phyloP scores from a whole-genome alignment of 2,329 filamentous ascomycete genomes.

The Didymella lethalis region DNA sequence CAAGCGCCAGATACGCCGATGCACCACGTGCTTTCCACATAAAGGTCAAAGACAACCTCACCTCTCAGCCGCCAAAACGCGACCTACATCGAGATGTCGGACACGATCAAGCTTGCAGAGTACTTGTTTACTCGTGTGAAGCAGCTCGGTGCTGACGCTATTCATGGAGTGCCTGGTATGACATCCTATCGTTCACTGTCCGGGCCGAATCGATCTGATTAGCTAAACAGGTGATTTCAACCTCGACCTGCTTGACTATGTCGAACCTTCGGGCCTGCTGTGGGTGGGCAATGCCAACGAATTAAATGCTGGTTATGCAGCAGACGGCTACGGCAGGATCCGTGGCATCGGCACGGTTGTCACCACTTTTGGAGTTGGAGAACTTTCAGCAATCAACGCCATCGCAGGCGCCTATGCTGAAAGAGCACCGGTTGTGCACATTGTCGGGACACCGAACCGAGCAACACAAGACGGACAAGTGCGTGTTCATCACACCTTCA shows the following conservation, averaged over 20 bases:
- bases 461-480: conserved; percentile 54
- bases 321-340: conserved; percentile 63
- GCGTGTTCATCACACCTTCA: conserved; percentile 72
- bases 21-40: not conserved
- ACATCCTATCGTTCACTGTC: not conserved
- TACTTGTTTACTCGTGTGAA: conserved; percentile 38
- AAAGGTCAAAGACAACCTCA: not conserved
- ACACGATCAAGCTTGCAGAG: conserved; percentile 35
- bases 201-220: not conserved
- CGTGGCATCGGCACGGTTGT: conserved; percentile 70
- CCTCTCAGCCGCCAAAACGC: no score
- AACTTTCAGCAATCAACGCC: conserved; percentile 74
- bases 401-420: conserved; percentile 78
- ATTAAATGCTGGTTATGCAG: conserved; percentile 63
- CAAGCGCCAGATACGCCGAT: not conserved
- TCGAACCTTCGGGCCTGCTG: conserved; percentile 46
- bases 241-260: conserved; percentile 45
- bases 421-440: conserved; percentile 71
- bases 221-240: conserved; percentile 38
- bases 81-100: not conserved
- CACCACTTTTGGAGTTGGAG: conserved; percentile 78
- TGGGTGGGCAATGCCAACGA: conserved; percentile 63
- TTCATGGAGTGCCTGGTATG: conserved; percentile 53
- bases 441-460: conserved; percentile 62
- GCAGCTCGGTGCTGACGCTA: conserved; percentile 50